Evolutionary conservation across 805 yeast genomes (phyloP).

Genomic region (Yueomyces sp.): DNA sequence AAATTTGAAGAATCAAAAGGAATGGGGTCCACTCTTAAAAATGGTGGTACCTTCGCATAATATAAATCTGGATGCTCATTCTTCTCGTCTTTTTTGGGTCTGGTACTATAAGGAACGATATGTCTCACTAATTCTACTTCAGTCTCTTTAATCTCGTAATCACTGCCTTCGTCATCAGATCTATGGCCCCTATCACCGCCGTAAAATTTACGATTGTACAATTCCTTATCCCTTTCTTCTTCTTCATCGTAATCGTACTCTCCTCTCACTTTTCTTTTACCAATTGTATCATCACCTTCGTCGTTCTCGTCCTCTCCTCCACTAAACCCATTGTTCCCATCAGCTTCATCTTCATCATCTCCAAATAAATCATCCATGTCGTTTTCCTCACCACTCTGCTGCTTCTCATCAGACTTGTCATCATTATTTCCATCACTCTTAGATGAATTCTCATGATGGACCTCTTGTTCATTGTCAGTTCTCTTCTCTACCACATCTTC

Average conservation of each 20-base stretch:
- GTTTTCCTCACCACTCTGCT: constrained; percentile 18
- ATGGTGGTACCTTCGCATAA: constrained; percentile 65
- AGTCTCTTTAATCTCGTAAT: constrained; percentile 24
- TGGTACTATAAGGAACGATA: constrained; percentile 32
- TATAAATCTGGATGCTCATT: constrained; percentile 26
- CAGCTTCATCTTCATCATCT: constrained; percentile 22
- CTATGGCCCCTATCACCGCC: constrained; percentile 19
- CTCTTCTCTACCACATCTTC: too few species aligned
- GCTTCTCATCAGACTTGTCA: too few species aligned
- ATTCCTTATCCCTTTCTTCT: constrained; percentile 20
- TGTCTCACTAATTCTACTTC: constrained; percentile 28
- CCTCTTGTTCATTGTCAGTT: too few species aligned
- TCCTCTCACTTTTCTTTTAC: constrained; percentile 12
- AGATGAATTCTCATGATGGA: too few species aligned
- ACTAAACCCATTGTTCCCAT: constrained; percentile 10
- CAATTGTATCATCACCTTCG: constrained; percentile 4
- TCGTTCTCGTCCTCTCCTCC: constrained; percentile 16
- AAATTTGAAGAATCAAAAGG: constrained; percentile 74
- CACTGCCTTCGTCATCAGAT: constrained; percentile 22
- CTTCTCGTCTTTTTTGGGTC: constrained; percentile 23
- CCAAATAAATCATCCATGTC: constrained; percentile 32
- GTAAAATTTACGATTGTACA: constrained; percentile 23
- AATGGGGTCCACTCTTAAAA: constrained; percentile 65
- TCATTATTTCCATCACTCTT: too few species aligned
- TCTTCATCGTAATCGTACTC: constrained; percentile 24